Base-by-base conservation (phyloP, 108 stramenopile genomes). In the Chaetoceros tenuissimus region DNA sequence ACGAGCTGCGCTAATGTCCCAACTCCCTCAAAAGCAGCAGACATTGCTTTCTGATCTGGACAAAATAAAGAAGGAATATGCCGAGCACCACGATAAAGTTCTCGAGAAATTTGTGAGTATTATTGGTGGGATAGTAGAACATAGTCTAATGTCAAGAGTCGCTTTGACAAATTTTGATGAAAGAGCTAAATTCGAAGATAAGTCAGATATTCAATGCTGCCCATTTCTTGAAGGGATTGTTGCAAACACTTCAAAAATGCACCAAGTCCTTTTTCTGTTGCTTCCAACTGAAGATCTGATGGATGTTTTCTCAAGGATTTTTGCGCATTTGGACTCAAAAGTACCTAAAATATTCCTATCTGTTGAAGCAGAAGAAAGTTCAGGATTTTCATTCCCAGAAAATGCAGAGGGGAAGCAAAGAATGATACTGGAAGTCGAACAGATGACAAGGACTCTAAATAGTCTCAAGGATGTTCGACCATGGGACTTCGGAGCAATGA, bases 91-190 rank as follows among this genome's bases (percentile, higher is more conserved):
- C 49, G 87, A 89, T 55, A 92, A 87, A 75, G 92, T 98, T 44
- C 60, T 98, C 24, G 78, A 72, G 68, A 98, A 98, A 62, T 96
- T 98, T 66, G 96, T 96, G 20, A 85, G 78, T 45, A 98, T 98
- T 62, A 92, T 98, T 46, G 92, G 89, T 31, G 94, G 95, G 44
- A 87, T 95, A 44, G 80, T 98, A 18, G 97, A 94, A 56, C 82
- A 92, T 46, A 72, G 78, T 20, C 66, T 89, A 43, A 88, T 81
- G 5, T 74, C 85, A 19, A 80, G 62, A 28, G 83, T 92, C 29
- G 48, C 60, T 24, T 59, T 68, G 47, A 82, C 70, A 26, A 73
- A 94, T 63, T 97, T 87, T 69, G 91, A 85, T 59, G 60, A 46
- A 31, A 61, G 77, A 61, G 88, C 67, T 1, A 75, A 55, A 59